These are phyloP conservation scores for Lasiodiplodia sp. DNA, from an alignment of 2,329 filamentous ascomycete genomes.

Conservation along the genomic window DNA sequence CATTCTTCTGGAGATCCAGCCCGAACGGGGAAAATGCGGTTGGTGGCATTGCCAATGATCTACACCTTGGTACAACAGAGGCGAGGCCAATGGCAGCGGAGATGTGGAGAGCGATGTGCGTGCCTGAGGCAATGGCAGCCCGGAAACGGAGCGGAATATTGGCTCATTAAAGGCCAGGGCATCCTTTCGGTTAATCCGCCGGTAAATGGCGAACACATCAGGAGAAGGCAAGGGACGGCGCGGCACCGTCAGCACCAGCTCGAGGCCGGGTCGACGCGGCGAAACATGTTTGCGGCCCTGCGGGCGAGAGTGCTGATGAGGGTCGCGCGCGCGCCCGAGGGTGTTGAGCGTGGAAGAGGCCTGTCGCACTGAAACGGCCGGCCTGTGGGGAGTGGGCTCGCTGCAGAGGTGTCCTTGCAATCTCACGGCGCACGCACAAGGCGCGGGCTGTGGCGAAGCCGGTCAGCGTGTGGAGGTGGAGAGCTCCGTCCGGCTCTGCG, in stretches of 20 bases:
- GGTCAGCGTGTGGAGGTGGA: constrained; percentile 19
- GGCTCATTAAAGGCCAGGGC: constrained; percentile 26
- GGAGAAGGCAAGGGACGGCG: constrained; percentile 21
- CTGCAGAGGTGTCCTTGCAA: constrained; percentile 22
- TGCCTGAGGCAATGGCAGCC: constrained; percentile 17
- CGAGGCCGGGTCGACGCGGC: constrained; percentile 10
- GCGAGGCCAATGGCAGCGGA: background rate
- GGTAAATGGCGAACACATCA: constrained; percentile 18
- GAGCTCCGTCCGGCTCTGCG: constrained; percentile 25
- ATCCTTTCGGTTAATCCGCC: constrained; percentile 20
- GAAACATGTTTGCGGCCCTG: constrained; percentile 22
- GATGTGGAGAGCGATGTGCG: background rate
- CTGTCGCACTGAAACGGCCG: constrained; percentile 23
- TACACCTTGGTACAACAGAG: background rate
- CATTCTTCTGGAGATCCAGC: background rate
- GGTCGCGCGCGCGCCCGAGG: background rate
- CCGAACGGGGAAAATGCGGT: background rate
- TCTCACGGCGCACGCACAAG: constrained; percentile 24
- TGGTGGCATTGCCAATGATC: constrained; percentile 14
- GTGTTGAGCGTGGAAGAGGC: constrained; percentile 20
- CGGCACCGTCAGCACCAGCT: background rate
- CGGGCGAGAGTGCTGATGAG: background rate
- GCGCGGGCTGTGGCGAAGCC: constrained; percentile 25
- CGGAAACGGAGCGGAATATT: constrained; percentile 16
- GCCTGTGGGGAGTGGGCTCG: constrained; percentile 17